Conservation (phyloP, 495 filamentous ascomycete genomes). For the Xylaria palmicola region DNA sequence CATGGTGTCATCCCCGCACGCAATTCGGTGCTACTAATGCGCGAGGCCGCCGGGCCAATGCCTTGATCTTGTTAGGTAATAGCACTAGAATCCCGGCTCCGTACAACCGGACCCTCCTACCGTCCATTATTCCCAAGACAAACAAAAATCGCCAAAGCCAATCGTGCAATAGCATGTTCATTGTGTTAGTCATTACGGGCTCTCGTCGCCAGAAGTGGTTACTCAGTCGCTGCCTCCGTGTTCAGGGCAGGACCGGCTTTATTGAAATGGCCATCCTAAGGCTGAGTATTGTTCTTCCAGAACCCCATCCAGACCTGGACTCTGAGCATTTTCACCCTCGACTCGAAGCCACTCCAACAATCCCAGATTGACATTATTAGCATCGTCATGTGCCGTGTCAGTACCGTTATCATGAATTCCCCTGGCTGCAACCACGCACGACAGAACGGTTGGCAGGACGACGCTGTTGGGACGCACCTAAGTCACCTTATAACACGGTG, state of each 20-base stretch:
- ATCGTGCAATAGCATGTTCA: conserved; percentile 9
- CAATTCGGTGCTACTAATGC: conserved; percentile 23
- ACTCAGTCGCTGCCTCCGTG: conserved; percentile 5
- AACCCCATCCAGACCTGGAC: background rate
- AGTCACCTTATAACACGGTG: conserved; percentile 12
- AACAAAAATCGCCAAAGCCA: conserved; percentile 13
- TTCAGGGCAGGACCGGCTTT: conserved; percentile 10
- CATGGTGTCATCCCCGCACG: conserved; percentile 19
- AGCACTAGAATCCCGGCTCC: conserved; percentile 15
- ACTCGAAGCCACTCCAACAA: background rate
- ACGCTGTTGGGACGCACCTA: conserved; percentile 9
- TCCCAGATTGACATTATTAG: background rate
- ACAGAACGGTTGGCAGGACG: conserved; percentile 17
- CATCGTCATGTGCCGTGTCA: conserved; percentile 17
- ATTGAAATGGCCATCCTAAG: conserved; percentile 13
- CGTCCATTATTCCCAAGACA: conserved; percentile 6
- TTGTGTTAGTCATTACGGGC: conserved; percentile 17
- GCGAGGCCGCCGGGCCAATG: conserved; percentile 16
- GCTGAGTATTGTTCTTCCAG: background rate
- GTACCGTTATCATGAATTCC: conserved; percentile 15
- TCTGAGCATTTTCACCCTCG: background rate
- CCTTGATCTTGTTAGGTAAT: conserved; percentile 21
- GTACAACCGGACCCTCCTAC: conserved; percentile 5
- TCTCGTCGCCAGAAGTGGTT: conserved; percentile 8
- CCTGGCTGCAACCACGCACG: conserved; percentile 19